Percentiles rank a stretch among this genome's conserved stretches.
phyloP scores from a whole-genome alignment of 768 basidiomycete species.

The Lactarius hengduanensis region DNA sequence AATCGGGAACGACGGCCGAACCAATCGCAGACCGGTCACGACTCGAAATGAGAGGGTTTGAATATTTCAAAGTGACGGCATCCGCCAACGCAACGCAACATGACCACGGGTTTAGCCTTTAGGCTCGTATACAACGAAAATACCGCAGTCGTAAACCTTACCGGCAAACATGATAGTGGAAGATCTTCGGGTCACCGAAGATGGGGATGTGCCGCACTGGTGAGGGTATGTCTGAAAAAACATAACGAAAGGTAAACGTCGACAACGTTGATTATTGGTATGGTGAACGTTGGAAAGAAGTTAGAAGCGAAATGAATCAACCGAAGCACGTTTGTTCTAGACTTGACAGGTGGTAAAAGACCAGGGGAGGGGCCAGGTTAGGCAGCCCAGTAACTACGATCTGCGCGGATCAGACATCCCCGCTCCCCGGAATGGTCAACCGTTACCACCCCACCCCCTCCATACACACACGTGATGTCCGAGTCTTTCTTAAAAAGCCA shows the following conservation, averaged over 20 bases:
- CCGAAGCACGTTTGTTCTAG: conserved; percentile 23
- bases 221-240: background rate
- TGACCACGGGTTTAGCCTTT: conserved; percentile 11
- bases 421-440: background rate
- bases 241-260: background rate
- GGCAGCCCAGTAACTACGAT: background rate
- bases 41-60: background rate
- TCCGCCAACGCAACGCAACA: background rate
- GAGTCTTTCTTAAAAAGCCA: conserved; percentile 12
- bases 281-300: background rate
- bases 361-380: background rate
- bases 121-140: background rate
- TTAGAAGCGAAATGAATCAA: background rate
- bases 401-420: background rate
- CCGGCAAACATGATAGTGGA: background rate
- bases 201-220: background rate
- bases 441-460: background rate
- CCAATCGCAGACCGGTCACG: background rate
- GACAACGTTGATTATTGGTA: background rate
- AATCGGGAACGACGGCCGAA: background rate
- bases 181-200: background rate
- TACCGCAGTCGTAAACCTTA: background rate
- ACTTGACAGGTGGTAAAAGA: background rate
- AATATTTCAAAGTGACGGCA: background rate
- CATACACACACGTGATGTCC: conserved; percentile 16